phyloP scores from a whole-genome alignment of 495 filamentous ascomycete species.

The Rostrohypoxylon terebratum region DNA sequence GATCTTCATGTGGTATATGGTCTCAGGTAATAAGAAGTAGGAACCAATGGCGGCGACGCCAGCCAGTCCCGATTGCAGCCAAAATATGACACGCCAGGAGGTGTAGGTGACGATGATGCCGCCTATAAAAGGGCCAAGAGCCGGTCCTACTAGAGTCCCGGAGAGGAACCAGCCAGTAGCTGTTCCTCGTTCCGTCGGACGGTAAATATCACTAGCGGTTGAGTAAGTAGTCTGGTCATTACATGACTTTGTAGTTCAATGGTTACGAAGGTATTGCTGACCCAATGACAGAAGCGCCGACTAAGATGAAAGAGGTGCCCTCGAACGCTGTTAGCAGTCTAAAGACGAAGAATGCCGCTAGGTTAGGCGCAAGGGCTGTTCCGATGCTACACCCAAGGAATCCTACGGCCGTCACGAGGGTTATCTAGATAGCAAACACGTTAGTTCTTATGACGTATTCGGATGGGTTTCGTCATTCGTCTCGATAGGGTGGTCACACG shows the following conservation, averaged over 20 bases:
- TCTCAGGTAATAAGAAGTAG: conserved; percentile 76
- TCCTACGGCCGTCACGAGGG: conserved; percentile 65
- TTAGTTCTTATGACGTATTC: conserved; percentile 14
- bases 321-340: conserved; percentile 76
- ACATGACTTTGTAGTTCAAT: neutral
- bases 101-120: conserved; percentile 77
- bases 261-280: conserved; percentile 37
- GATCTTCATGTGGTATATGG: conserved; percentile 69
- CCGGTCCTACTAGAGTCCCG: conserved; percentile 77
- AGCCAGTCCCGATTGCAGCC: conserved; percentile 74
- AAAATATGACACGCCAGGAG: conserved; percentile 78
- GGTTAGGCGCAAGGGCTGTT: conserved; percentile 73
- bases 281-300: conserved; percentile 71
- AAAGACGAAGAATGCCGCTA: conserved; percentile 76
- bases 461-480: neutral
- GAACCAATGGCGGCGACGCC: conserved; percentile 68
- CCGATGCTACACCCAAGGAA: conserved; percentile 74
- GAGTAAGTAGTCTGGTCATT: conserved; percentile 12
- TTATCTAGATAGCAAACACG: conserved; percentile 57
- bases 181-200: conserved; percentile 73
- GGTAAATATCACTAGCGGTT: conserved; percentile 67
- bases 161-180: conserved; percentile 76
- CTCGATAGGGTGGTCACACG: neutral
- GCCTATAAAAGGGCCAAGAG: conserved; percentile 74
- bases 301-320: conserved; percentile 75